Evolutionary conservation across 2,329 filamentous ascomycete species (phyloP).

Genomic region (Furcasterigmium furcatum): DNA sequence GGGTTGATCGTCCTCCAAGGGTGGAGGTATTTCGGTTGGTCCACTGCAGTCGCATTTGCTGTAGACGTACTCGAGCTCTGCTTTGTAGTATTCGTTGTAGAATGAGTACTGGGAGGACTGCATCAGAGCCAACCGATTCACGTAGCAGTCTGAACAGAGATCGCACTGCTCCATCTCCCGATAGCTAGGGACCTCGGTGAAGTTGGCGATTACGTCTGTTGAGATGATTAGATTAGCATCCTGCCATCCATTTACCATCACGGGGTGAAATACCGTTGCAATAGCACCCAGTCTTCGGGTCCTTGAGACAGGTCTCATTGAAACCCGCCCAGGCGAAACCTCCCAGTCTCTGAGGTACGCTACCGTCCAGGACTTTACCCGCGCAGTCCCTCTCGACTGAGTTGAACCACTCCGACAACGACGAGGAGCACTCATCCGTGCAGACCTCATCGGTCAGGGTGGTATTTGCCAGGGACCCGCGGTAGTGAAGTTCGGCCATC

Average conservation of each 20-base stretch:
- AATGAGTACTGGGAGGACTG: conserved; percentile 16
- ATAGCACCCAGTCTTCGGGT: conserved; percentile 10
- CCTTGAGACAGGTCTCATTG: conserved; percentile 15
- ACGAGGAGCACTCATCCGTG: too few relatives aligned
- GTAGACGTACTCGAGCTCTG: background rate
- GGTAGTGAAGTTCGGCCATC: too few relatives aligned
- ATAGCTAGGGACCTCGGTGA: conserved; percentile 8
- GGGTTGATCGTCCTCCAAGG: background rate
- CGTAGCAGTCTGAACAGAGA: conserved; percentile 18
- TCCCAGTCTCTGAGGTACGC: too few relatives aligned
- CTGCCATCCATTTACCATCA: too few relatives aligned
- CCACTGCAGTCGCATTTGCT: background rate
- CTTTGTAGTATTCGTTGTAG: conserved; percentile 13
- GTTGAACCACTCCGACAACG: too few relatives aligned
- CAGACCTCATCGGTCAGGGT: too few relatives aligned
- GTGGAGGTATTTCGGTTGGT: background rate
- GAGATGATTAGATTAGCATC: background rate
- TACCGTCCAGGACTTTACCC: too few relatives aligned
- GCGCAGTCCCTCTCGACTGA: too few relatives aligned
- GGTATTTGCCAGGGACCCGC: too few relatives aligned
- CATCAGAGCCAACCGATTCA: conserved; percentile 16
- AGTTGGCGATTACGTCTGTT: conserved; percentile 12
- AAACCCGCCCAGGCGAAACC: too few relatives aligned
- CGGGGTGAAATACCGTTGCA: conserved; percentile 11
- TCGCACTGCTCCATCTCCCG: conserved; percentile 15